Evolutionary conservation across 257 asterid species (phyloP), one percentile per base, ranked within the genome.

Genomic region (Scutellaria minor): DNA sequence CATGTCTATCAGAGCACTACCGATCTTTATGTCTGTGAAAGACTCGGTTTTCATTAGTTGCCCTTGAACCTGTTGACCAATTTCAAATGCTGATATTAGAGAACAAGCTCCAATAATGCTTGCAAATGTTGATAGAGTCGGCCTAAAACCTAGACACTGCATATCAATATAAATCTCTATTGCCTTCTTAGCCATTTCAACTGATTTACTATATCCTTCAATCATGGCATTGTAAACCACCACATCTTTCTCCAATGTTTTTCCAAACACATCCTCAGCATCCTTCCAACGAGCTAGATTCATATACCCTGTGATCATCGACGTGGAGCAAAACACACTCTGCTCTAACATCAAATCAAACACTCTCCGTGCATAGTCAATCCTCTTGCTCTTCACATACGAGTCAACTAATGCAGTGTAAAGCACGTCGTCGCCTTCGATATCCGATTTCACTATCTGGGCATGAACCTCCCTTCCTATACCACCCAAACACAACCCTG

Each of bases 221-320:
- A 93, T 93, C 98, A 93, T 90, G n/a, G 97, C 89, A 72, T 93
- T 93, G 82, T 85, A 90, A 78, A 86, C 93, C 78, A 93, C 97
- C 46, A 80, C 87, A 54, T 90, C 96, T 86, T 90, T 93, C 73
- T 78, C 86, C 54, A 18, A 6, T 0, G 95, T 90, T 73, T 71
- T 86, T 8, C 59, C 58, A 57, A 93, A 90, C 72, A 93, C 89
- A 7, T 87, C 86, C 82, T 90, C 96, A 0, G 97, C 98, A 5
- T 90, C 96, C 61, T 75, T 78, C 14, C 85, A 64, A 37, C 65
- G 67, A 47, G 88, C 87, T 67, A 60, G 81, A 66, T 86, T 87
- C 98, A 93, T 84, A 84, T 93, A 90, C 39, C 97, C 98, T 1
- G 96, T 84, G 76, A 93, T 89, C 93, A 93, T 80, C 11, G 98